Base-by-base conservation (phyloP, 2,329 filamentous ascomycete species). In the Cladosporium velox region DNA sequence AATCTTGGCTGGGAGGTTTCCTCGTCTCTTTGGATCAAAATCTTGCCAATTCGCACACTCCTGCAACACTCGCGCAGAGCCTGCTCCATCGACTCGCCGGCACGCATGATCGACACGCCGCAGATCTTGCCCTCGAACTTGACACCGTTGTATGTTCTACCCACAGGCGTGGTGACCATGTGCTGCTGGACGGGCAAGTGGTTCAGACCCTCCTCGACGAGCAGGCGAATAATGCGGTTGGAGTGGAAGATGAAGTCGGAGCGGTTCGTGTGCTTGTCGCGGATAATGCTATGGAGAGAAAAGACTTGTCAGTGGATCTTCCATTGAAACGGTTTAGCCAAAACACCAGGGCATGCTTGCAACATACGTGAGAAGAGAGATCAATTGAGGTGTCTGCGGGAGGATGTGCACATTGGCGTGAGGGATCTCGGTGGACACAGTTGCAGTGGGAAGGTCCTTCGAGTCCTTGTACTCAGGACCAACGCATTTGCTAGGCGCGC, bases 171-270 rank as follows among this genome's bases (percentile, higher is more conserved):
- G 51, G 90, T 96, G 75, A 99, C 91, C 34, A 89, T 88, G 74
- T 96, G 92, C 76, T 92, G 90, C 62, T 96, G 88, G 21, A 96
- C 92, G 1, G 95, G 95, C 51, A 99, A 86, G 78, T 99, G 95
- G 79, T 99, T 99, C 64, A 99, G 85, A 4, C 95, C 95, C 81
- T 99, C 95, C 80, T 99, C 95, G 49, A 99, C 95, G 7, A 99
- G 86, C 51, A 99, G 85, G 35, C 95, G 92, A 78, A 98, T 98
- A 78, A 99, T 98, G 67, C 95, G 89, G 81, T 99, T 99, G 52
- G 93, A 97, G 83, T 98, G 97, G 82, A 99, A 99, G 77, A 99
- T 97, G 79, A 99, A 99, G 79, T 99, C 95, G 69, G 93, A 95
- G 67, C 95, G 91, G 65, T 90, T 88, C 6, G 95, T 99, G 71